These are phyloP conservation scores for Claviceps cyperi DNA, from an alignment of 2,329 filamentous ascomycete genomes.

Conservation along the genomic window DNA sequence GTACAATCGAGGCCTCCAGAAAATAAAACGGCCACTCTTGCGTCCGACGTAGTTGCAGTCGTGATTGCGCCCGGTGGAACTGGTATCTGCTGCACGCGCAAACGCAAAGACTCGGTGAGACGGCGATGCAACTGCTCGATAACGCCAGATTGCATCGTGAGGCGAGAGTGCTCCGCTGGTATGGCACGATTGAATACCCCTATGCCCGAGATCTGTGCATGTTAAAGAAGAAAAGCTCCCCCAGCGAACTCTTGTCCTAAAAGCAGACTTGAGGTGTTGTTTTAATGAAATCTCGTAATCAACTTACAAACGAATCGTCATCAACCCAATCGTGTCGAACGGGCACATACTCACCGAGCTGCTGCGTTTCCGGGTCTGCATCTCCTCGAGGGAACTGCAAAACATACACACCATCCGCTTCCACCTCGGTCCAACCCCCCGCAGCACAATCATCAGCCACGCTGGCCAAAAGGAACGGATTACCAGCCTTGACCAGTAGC, in stretches of 20 bases:
- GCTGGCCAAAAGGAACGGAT: constrained; percentile 52
- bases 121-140: constrained; percentile 38
- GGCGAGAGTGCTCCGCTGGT: constrained; percentile 17
- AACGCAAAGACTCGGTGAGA: constrained; percentile 45
- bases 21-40: constrained; percentile 67
- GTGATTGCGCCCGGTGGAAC: constrained; percentile 27
- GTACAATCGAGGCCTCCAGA: constrained; percentile 93
- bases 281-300: not conserved
- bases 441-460: constrained; percentile 37
- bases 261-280: not conserved
- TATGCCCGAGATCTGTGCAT: constrained; percentile 35
- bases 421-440: constrained; percentile 60
- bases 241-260: constrained; percentile 13
- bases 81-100: constrained; percentile 54
- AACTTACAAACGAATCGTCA: constrained; percentile 32
- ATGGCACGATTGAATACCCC: constrained; percentile 35
- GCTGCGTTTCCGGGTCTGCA: not conserved
- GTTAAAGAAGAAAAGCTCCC: constrained; percentile 20
- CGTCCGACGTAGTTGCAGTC: constrained; percentile 16
- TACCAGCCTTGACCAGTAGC: constrained; percentile 45
- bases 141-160: constrained; percentile 25
- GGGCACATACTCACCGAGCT: constrained; percentile 6
- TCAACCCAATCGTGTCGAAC: constrained; percentile 17
- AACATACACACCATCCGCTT: constrained; percentile 68
- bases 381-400: constrained; percentile 33